Evolutionary conservation across 352 stramenopile genomes (phyloP).

Genomic region (Globisporangium camurandrum): DNA sequence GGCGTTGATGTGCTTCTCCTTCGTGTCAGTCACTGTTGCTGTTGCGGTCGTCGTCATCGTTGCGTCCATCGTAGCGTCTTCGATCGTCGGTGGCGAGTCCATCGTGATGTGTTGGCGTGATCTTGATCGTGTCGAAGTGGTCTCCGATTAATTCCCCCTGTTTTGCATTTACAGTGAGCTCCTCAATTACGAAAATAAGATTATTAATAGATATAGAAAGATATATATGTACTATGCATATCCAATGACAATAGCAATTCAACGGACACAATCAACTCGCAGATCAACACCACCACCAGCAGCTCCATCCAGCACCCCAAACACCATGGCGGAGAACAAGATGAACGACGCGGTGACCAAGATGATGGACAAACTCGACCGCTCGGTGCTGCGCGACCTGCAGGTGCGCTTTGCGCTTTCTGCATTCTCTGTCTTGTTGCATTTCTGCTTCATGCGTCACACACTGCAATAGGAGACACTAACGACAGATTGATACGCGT

Average conservation of each 20-base stretch:
- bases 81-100: too few species aligned
- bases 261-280: too few species aligned
- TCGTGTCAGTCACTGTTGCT: constrained; percentile 5
- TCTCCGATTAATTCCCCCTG: not conserved
- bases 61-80: not conserved
- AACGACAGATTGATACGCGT: not conserved
- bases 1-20: constrained; percentile 38
- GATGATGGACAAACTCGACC: constrained; percentile 83
- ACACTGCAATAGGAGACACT: not conserved
- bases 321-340: constrained; percentile 65
- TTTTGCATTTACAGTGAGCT: not conserved
- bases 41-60: not conserved
- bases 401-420: constrained; percentile 26
- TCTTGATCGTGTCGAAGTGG: too few species aligned
- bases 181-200: too few species aligned
- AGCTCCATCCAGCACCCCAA: not conserved
- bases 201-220: too few species aligned
- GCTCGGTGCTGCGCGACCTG: constrained; percentile 60
- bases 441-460: not conserved
- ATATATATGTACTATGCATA: too few species aligned
- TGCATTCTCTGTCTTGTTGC: not conserved
- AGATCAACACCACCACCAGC: not conserved
- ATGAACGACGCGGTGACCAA: constrained; percentile 77
- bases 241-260: too few species aligned
- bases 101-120: not conserved